Evolutionary conservation across 306 rosid genomes (phyloP), one percentile per base, ranked within the genome.

Genomic region (Vicia villosa): DNA sequence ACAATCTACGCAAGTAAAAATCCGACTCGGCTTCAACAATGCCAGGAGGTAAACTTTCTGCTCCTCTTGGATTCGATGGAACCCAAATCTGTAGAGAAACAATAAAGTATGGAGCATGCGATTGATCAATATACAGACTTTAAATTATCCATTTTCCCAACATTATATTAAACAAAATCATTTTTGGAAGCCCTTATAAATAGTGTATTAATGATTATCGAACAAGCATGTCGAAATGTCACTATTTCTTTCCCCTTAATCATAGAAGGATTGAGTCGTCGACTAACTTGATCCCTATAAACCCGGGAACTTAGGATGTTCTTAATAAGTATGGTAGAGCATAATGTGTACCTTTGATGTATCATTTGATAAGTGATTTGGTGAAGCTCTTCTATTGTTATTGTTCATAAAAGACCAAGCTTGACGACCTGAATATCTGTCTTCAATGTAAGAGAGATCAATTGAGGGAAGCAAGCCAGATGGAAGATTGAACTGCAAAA

Each of bases 31-130:
- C 91, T 65, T 77, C 92, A 82, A 91, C 80, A 64, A 94, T 91
- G 72, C 95, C 90, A 1, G 96, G 96, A 22, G 99, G 89, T 77
- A 94, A 70, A 77, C 81, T 85, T 84, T 94, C 99, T 34, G 97
- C 97, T 57, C 99, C 99, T 84, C 81, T 87, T 60, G 97, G 99
- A 87, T 94, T 91, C 73, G 97, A 87, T 67, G 97, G 84, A 72
- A 71, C 97, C 99, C 97, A 95, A 68, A 89, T 89, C 99, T 95
- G 86, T 79, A 70, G 47, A 68, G 30, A 68, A 46, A 42, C 66
- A 42, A 58, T 38, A 71, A 28, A 55, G 36, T 32, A 24, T 40
- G 65, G 17, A 71, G 66, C 64, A 63, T 21, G 73, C 22, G 24
- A 19, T 45, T 42, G 68, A 74, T 69, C 68, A 69, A 38, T 43